Conservation (phyloP, 805 yeast species). For the Yarrowia porcina region DNA sequence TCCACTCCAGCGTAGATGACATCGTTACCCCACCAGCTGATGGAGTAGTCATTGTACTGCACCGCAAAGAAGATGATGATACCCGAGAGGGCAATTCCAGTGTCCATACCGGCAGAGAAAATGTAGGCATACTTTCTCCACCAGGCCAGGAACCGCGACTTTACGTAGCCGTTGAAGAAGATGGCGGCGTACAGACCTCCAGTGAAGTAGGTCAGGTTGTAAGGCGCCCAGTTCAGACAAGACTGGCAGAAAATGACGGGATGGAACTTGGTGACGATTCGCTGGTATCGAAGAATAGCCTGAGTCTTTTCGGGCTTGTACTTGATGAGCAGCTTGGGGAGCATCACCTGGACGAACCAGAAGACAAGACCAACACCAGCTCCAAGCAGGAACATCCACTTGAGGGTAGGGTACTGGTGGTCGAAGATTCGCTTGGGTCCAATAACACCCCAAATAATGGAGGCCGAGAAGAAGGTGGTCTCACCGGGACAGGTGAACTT, state of each 20-base stretch:
- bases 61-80: conserved; percentile 46
- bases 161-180: conserved; percentile 46
- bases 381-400: conserved; percentile 32
- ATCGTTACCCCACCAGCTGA: conserved; percentile 52
- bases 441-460: conserved; percentile 45
- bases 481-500: conserved; percentile 40
- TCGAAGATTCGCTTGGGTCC: conserved; percentile 49
- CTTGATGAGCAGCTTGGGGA: conserved; percentile 30
- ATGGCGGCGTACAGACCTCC: conserved; percentile 45
- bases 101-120: conserved; percentile 47
- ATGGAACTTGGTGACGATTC: background rate
- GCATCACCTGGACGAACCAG: background rate
- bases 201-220: conserved; percentile 42
- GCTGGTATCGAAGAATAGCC: background rate
- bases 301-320: conserved; percentile 22
- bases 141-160: conserved; percentile 46
- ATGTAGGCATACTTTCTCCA: conserved; percentile 55
- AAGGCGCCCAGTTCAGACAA: conserved; percentile 3
- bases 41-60: conserved; percentile 37
- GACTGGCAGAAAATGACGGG: background rate
- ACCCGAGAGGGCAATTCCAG: conserved; percentile 51
- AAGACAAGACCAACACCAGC: conserved; percentile 32
- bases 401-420: conserved; percentile 30
- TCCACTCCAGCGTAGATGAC: conserved; percentile 25
- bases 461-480: conserved; percentile 50